These are phyloP conservation scores for Hymenoscyphus albidus DNA, from an alignment of 2,329 filamentous ascomycete species.

Conservation along the genomic window DNA sequence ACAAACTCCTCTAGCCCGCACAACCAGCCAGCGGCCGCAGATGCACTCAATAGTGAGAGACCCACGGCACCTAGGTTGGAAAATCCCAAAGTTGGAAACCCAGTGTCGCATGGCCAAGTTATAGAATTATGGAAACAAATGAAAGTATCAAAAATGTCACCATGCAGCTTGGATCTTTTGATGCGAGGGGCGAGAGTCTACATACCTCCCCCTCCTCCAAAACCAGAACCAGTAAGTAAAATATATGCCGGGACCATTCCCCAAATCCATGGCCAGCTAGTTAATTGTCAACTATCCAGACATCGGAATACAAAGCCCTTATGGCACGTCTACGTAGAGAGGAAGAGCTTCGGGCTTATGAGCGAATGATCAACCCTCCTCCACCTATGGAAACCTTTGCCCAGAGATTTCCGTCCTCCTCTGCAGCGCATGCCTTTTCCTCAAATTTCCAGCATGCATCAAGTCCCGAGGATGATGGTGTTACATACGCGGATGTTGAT, in stretches of 20 bases:
- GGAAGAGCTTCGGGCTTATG: constrained; percentile 78
- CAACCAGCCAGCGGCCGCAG: constrained; percentile 1
- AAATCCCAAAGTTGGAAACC: constrained; percentile 50
- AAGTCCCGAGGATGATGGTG: constrained; percentile 53
- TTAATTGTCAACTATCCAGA: constrained; percentile 43
- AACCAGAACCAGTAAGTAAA: constrained; percentile 65
- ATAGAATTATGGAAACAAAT: constrained; percentile 57
- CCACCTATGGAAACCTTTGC: constrained; percentile 54
- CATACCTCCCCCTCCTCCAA: constrained; percentile 73
- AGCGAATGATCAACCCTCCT: constrained; percentile 68
- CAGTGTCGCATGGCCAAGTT: constrained; percentile 69
- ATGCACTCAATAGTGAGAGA: background rate
- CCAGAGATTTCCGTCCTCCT: constrained; percentile 53
- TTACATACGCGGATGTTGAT: constrained; percentile 70
- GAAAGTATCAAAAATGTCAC: constrained; percentile 34
- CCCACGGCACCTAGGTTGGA: constrained; percentile 46
- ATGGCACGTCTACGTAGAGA: constrained; percentile 82
- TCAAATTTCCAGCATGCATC: constrained; percentile 41
- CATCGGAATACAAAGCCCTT: constrained; percentile 76
- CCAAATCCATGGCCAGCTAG: constrained; percentile 3
- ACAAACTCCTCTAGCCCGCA: background rate
- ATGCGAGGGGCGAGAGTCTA: constrained; percentile 71
- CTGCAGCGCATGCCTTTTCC: constrained; percentile 52
- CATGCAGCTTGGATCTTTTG: constrained; percentile 61
- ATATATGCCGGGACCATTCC: background rate